phyloP scores from a whole-genome alignment of 164 flowering plant species.

The Dillenia suffruticosa region DNA sequence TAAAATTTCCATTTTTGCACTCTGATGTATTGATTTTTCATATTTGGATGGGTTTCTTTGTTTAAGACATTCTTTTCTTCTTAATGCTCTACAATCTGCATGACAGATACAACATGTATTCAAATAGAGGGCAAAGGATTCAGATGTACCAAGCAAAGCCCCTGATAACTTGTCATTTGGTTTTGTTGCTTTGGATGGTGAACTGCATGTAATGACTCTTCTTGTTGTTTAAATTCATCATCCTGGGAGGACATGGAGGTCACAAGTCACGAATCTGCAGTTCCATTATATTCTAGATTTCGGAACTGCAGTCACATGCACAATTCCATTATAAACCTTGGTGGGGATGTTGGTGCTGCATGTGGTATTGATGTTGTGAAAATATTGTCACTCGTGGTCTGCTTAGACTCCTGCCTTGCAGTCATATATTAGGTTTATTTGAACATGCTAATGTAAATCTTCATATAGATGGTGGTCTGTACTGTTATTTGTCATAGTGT shows the following conservation, averaged over 20 bases:
- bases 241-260: constrained; percentile 73
- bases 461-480: no score
- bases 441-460: no score
- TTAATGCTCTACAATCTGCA: background rate
- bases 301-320: constrained; percentile 62
- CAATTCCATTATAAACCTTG: constrained; percentile 30
- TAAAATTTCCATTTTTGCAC: no score
- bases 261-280: constrained; percentile 51
- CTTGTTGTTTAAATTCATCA: constrained; percentile 53
- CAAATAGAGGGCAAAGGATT: constrained; percentile 69
- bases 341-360: no score
- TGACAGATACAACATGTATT: constrained; percentile 38
- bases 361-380: no score
- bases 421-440: no score
- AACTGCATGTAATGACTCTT: constrained; percentile 51
- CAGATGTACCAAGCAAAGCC: constrained; percentile 54
- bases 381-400: no score
- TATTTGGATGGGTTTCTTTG: no score
- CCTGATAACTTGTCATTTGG: constrained; percentile 37
- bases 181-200: constrained; percentile 56
- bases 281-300: constrained; percentile 43
- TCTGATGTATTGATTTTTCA: no score
- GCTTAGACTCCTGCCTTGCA: no score
- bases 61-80: no score
- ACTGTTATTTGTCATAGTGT: no score